Evolutionary conservation across 805 yeast species (phyloP).

Genomic region (Clavispora carvajalis): DNA sequence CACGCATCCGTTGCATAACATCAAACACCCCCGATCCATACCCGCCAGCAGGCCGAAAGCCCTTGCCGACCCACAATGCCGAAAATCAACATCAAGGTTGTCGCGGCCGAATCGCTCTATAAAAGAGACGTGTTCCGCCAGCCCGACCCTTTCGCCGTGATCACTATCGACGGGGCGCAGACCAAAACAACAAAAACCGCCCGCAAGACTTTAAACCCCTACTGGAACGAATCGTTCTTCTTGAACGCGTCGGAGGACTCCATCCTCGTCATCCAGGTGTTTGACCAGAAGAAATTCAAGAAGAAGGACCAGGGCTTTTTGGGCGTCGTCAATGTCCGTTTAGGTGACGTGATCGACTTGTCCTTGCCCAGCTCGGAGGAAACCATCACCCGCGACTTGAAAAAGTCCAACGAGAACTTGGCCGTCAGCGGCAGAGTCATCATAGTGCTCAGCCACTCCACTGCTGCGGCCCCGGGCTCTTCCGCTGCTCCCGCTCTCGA

Average conservation of each 20-base stretch:
- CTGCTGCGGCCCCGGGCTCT: constrained; percentile 11
- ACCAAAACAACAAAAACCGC: constrained; percentile 93
- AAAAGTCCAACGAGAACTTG: constrained; percentile 84
- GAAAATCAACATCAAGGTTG: constrained; percentile 61
- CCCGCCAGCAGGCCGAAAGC: not conserved
- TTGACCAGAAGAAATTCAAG: constrained; percentile 95
- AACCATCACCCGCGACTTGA: constrained; percentile 88
- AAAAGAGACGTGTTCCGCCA: constrained; percentile 93
- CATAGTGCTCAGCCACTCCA: constrained; percentile 57
- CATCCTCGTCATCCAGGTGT: constrained; percentile 85
- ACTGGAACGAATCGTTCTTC: constrained; percentile 91
- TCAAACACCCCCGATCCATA: not conserved
- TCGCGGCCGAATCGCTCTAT: constrained; percentile 93
- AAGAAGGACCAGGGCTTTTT: constrained; percentile 97
- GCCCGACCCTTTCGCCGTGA: constrained; percentile 97
- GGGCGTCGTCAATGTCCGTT: constrained; percentile 89
- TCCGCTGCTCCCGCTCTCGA: constrained; percentile 12
- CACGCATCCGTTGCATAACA: no score
- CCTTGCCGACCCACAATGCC: constrained; percentile 9
- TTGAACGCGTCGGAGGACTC: constrained; percentile 77
- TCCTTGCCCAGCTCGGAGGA: constrained; percentile 53
- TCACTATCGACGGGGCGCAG: constrained; percentile 96
- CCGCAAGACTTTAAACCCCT: constrained; percentile 90
- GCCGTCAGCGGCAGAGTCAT: constrained; percentile 92
- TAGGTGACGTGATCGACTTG: constrained; percentile 83